phyloP scores from a whole-genome alignment of 169 alveolate genomes.

The Eimeria praecox region DNA sequence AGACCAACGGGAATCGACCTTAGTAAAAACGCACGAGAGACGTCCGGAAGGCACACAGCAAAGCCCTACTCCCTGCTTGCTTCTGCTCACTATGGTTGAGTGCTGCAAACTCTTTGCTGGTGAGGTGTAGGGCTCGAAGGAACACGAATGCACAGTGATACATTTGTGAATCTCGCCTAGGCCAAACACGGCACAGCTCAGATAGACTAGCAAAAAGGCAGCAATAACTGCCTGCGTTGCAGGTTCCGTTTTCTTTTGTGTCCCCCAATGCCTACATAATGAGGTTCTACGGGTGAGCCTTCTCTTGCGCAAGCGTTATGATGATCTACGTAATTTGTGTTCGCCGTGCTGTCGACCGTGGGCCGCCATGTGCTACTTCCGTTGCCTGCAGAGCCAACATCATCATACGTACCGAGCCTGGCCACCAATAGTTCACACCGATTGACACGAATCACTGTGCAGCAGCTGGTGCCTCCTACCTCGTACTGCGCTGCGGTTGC shows the following conservation, averaged over 20 bases:
- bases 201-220: no score
- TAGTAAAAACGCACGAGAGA: background rate
- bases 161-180: background rate
- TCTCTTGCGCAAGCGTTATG: no score
- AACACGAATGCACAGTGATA: background rate
- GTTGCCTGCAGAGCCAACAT: background rate
- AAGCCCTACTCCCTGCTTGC: background rate
- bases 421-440: background rate
- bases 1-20: background rate
- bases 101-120: background rate
- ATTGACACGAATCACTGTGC: background rate
- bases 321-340: no score
- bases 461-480: background rate
- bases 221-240: no score
- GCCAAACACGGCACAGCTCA: background rate
- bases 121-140: background rate
- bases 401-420: background rate
- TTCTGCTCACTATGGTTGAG: background rate
- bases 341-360: no score
- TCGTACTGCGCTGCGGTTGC: background rate
- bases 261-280: no score
- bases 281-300: no score
- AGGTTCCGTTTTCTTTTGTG: no score
- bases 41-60: background rate
- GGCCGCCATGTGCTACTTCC: background rate